Percentiles rank a stretch among this genome's conserved stretches.
Evolutionary conservation across 2,329 filamentous ascomycete genomes (phyloP).

Genomic region (Phialocephala subalpina): DNA sequence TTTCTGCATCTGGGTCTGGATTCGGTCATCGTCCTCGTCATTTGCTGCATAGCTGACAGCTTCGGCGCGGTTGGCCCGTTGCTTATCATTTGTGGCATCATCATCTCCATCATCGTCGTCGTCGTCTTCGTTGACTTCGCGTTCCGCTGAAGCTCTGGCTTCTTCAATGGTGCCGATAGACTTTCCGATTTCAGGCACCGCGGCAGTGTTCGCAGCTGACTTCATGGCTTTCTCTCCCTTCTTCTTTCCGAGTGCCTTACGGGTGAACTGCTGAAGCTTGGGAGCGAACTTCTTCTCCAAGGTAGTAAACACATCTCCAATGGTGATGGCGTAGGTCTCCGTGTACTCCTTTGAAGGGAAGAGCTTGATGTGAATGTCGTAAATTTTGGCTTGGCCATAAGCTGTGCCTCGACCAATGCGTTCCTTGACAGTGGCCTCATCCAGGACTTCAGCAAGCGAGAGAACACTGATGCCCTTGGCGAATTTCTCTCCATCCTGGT

Average conservation of each 20-base stretch:
- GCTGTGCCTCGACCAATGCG: constrained; percentile 75
- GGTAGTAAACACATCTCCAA: constrained; percentile 78
- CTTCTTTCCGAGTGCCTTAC: constrained; percentile 84
- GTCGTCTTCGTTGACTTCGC: constrained; percentile 56
- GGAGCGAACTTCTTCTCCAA: constrained; percentile 84
- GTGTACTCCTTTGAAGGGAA: constrained; percentile 87
- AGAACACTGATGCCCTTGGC: constrained; percentile 92
- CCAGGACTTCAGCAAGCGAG: constrained; percentile 82
- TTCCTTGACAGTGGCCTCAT: constrained; percentile 83
- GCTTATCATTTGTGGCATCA: constrained; percentile 79
- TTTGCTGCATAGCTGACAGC: constrained; percentile 90
- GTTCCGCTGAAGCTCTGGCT: constrained; percentile 51
- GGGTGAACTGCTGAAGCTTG: constrained; percentile 73
- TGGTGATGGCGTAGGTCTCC: constrained; percentile 82
- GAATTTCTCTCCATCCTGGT: constrained; percentile 77
- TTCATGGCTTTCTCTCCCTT: constrained; percentile 67
- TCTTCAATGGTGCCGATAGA: constrained; percentile 64
- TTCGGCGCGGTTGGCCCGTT: constrained; percentile 78
- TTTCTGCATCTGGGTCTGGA: constrained; percentile 69
- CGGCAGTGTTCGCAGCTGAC: constrained; percentile 65
- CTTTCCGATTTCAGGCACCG: constrained; percentile 79
- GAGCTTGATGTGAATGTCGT: constrained; percentile 81
- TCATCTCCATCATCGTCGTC: constrained; percentile 69
- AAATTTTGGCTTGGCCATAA: constrained; percentile 80
- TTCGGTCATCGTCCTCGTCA: constrained; percentile 86